Evolutionary conservation across 495 filamentous ascomycete genomes (phyloP).

Genomic region (Penicillium manginii): DNA sequence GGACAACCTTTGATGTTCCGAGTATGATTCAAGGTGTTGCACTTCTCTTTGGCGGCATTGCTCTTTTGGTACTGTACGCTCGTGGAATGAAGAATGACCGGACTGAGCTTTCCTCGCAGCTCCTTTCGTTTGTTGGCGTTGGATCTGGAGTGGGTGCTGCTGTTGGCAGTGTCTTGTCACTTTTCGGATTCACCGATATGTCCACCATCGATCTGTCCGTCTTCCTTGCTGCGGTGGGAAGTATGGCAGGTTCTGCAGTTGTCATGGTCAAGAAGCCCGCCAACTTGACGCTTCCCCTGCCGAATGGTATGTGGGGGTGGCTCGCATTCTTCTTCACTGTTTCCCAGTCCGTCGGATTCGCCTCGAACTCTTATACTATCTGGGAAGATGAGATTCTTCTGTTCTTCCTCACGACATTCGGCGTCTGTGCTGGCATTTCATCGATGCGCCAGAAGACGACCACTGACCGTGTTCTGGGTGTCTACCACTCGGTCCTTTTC

Average conservation of each 20-base stretch:
- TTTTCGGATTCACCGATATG: slow-evolving; percentile 30
- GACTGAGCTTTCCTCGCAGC: slow-evolving; percentile 52
- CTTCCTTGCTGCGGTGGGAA: slow-evolving; percentile 60
- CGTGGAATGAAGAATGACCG: slow-evolving; percentile 57
- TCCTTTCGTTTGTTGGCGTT: slow-evolving; percentile 49
- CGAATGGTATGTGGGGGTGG: slow-evolving; percentile 85
- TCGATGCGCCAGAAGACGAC: slow-evolving; percentile 69
- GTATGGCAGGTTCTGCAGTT: slow-evolving; percentile 62
- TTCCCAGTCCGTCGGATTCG: slow-evolving; percentile 85
- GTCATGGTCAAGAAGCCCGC: slow-evolving; percentile 55
- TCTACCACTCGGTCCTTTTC: slow-evolving; percentile 85
- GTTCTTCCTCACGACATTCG: slow-evolving; percentile 90
- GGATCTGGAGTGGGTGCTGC: slow-evolving; percentile 47
- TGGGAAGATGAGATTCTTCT: slow-evolving; percentile 97
- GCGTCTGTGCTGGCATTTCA: slow-evolving; percentile 67
- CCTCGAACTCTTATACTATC: slow-evolving; percentile 96
- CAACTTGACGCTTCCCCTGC: slow-evolving; percentile 62
- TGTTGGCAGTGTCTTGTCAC: slow-evolving; percentile 29
- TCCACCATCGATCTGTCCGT: slow-evolving; percentile 34
- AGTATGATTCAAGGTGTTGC: slow-evolving; percentile 81
- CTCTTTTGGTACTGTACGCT: slow-evolving; percentile 72
- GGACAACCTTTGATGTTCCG: slow-evolving; percentile 86
- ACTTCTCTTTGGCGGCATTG: slow-evolving; percentile 68
- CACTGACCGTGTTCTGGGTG: slow-evolving; percentile 69
- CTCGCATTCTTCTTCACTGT: slow-evolving; percentile 78